Evolutionary conservation across 164 flowering plant genomes (phyloP).

Genomic region (Malania oleifera): DNA sequence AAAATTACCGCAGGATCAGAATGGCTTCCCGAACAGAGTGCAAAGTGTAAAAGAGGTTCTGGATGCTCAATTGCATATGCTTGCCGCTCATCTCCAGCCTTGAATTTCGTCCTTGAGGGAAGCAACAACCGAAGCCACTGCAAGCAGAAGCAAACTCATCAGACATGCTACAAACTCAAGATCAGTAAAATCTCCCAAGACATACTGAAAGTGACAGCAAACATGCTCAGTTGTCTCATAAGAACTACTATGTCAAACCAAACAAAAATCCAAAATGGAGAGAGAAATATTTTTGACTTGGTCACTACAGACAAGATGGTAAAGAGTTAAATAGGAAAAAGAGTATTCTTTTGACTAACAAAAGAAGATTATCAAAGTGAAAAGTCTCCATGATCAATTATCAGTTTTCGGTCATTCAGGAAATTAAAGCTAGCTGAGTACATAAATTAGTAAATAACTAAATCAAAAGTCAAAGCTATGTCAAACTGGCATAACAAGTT

Average conservation of each 20-base stretch:
- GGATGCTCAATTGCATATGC: slow-evolving; percentile 64
- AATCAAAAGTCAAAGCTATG: too few species aligned
- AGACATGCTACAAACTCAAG: background rate
- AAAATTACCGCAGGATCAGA: slow-evolving; percentile 90
- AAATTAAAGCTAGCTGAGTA: too few species aligned
- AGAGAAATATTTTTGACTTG: too few species aligned
- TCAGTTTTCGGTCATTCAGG: background rate
- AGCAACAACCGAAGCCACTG: slow-evolving; percentile 84
- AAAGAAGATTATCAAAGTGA: background rate
- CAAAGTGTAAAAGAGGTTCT: slow-evolving; percentile 85
- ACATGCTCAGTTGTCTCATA: background rate
- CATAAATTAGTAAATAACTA: too few species aligned
- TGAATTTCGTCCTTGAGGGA: slow-evolving; percentile 59
- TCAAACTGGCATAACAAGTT: too few species aligned
- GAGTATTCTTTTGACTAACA: too few species aligned
- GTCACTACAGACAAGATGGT: too few species aligned
- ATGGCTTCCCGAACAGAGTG: slow-evolving; percentile 85
- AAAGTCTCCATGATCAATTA: background rate
- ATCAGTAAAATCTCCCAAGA: background rate
- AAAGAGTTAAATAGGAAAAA: too few species aligned
- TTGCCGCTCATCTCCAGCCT: slow-evolving; percentile 59
- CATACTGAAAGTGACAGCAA: too few species aligned
- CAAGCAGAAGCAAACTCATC: slow-evolving; percentile 13
- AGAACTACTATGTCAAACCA: too few species aligned
- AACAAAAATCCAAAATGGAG: too few species aligned